These are phyloP conservation scores for Populus deltoides DNA, from an alignment of 345 rosid species.

Conservation along the genomic window DNA sequence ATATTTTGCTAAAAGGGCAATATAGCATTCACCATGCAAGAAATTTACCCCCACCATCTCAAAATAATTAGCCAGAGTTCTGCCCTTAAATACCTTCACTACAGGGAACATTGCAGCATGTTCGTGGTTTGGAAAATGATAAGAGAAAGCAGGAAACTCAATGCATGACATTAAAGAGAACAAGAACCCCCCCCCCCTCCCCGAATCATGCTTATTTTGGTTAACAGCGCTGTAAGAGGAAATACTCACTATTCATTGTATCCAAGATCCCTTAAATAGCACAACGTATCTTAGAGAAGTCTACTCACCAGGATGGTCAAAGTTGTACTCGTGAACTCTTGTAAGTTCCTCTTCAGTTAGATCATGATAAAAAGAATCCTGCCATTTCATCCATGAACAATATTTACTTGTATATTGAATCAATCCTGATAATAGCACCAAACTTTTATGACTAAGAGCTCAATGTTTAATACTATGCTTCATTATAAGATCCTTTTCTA, in stretches of 20 bases:
- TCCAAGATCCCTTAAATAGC: neutral
- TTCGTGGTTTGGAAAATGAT: neutral
- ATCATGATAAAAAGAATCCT: slow-evolving; percentile 99
- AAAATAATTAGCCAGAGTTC: neutral
- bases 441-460: neutral
- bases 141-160: neutral
- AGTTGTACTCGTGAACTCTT: slow-evolving; percentile 91
- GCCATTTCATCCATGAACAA: slow-evolving; percentile 40
- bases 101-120: neutral
- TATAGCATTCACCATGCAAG: neutral
- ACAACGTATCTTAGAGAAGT: slow-evolving; percentile 18
- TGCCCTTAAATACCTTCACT: neutral
- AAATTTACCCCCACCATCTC: neutral
- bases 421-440: neutral
- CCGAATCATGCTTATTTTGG: neutral
- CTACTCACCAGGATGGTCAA: slow-evolving; percentile 98
- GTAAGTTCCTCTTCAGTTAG: slow-evolving; percentile 82
- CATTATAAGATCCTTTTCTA: no score
- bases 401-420: slow-evolving; percentile 1
- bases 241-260: neutral
- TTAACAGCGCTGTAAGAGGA: neutral
- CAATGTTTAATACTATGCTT: no score
- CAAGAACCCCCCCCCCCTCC: no score
- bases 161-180: neutral
- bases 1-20: slow-evolving; percentile 10